Base-by-base conservation (phyloP, 306 rosid genomes). In the Morella rubra region DNA sequence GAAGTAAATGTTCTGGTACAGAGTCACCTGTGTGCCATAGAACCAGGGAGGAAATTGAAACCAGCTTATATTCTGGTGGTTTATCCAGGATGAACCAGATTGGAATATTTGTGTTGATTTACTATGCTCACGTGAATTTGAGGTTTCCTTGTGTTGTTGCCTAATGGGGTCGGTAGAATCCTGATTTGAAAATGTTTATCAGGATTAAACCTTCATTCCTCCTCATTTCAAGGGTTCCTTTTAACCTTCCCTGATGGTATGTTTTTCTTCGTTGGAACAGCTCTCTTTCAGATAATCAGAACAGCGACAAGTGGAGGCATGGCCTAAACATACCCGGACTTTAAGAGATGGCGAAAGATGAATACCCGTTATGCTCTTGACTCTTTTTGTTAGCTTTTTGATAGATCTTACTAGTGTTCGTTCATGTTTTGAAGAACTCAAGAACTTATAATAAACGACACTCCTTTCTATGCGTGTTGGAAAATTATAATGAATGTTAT, bases 211-310 rank as follows among this genome's bases (percentile, higher is more conserved):
- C 8, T 53, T 53, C 59, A 15, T 53, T 15, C 19, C 40, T 73
- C 46, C 60, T 5, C 85, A 71, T 69, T 64, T 84, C 66, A 56
- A 65, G 45, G 70, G 54, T 37, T 47, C 27, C n/a, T 59, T 58
- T 16, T 49, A 12, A 44, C 16, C 56, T 53, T 55, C 70, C n/a
- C 76, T 87, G 74, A 87, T 61, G 42, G 41, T 4, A 5, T 62
- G 24, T 45, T 37, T 71, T 5, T 66, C 13, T 32, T 75, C 55
- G 62, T 24, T 81, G 72, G 60, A 44, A 61, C 97, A 93, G 98
- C 98, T 78, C 93, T 93, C 61, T 93, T 93, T 83, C 98, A 93
- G 93, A 91, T 93, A 80, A 93, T 93, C 90, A 89, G 98, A 89
- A 93, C 97, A 74, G 98, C 98, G 76, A 83, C 97, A 2, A 89